Base-by-base conservation (phyloP, 139 green algal genomes). In the Picochlorum sp. region DNA sequence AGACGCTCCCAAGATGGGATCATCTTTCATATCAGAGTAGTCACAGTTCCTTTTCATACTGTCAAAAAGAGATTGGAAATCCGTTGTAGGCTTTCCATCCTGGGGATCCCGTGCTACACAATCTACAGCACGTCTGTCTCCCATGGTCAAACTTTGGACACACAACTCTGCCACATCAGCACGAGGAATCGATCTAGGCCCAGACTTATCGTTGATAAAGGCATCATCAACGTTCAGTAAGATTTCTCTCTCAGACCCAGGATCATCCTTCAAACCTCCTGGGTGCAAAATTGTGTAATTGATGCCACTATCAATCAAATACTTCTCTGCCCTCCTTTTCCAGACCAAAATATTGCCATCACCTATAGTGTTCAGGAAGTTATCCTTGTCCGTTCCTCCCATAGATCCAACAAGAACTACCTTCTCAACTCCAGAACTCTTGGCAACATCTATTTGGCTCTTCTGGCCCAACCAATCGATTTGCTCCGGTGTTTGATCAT, bases 321-420 rank as follows among this genome's bases (percentile, higher is more conserved):
- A 95, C 71, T 88, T 70, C 77, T 95, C 88, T 8, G 88, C 83
- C 55, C 85, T 87, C 55, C 87, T 77, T 78, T 94, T 95, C 85
- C 85, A 87, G 31, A 88, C 72, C 57, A 94, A 76, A 65, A 94
- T 94, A 74, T 94, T 88, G 45, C 87, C 77, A 37, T 77, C 64
- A 28, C 77, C 77, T 4, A 84, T 65, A 0, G 50, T 82, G 79
- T 88, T 90, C 18, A 88, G 74, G 30, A 62, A 70, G 78, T 91
- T 78, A 44, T 73, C 57, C 0, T 54, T 47, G 20, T 91, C 65
- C 2, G 84, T 90, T 60, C 80, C 80, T 14, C 81, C 88, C 88
- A 95, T 94, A 70, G 28, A 73, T 41, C 68, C 66, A 6, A 95
- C 67, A 2, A 92, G 30, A 3, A 94, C 73, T 6, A 28, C 34